Percentiles rank a stretch among this genome's conserved stretches.
Evolutionary conservation across 2,329 filamentous ascomycete species (phyloP).

Genomic region (Claviceps spartinae): DNA sequence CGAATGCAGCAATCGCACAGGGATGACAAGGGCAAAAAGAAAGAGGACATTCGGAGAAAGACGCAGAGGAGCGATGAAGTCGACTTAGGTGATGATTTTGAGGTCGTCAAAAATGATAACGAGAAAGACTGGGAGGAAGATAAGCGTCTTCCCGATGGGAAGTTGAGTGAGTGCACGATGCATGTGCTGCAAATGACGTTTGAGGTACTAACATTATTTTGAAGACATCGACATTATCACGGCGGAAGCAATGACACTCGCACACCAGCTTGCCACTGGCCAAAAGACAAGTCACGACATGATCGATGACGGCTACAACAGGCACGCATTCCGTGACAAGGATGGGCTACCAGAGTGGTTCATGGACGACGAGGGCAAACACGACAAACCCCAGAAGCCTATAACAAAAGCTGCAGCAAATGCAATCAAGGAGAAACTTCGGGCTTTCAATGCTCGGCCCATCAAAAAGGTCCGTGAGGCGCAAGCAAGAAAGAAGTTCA

Average conservation of each 20-base stretch:
- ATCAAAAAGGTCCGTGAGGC: constrained; percentile 99
- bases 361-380: constrained; percentile 75
- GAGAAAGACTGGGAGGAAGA: constrained; percentile 54
- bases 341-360: constrained; percentile 97
- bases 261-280: constrained; percentile 79
- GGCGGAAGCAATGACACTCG: constrained; percentile 97
- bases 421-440: constrained; percentile 88
- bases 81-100: constrained; percentile 38
- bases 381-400: constrained; percentile 77
- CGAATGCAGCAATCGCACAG: background rate
- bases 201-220: constrained; percentile 8
- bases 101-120: constrained; percentile 43
- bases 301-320: constrained; percentile 87
- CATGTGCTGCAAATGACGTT: background rate
- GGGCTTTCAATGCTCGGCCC: constrained; percentile 83
- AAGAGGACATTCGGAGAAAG: constrained; percentile 12
- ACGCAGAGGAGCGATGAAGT: constrained; percentile 13
- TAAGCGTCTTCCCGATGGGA: constrained; percentile 48
- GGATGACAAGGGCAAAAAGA: background rate
- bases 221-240: constrained; percentile 94
- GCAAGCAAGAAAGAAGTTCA: constrained; percentile 92
- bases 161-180: constrained; percentile 32
- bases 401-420: constrained; percentile 79
- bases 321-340: constrained; percentile 75
- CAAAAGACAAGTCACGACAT: constrained; percentile 68